These are phyloP conservation scores for Pythium rishiriense DNA, from an alignment of 352 stramenopile species.

Conservation along the genomic window DNA sequence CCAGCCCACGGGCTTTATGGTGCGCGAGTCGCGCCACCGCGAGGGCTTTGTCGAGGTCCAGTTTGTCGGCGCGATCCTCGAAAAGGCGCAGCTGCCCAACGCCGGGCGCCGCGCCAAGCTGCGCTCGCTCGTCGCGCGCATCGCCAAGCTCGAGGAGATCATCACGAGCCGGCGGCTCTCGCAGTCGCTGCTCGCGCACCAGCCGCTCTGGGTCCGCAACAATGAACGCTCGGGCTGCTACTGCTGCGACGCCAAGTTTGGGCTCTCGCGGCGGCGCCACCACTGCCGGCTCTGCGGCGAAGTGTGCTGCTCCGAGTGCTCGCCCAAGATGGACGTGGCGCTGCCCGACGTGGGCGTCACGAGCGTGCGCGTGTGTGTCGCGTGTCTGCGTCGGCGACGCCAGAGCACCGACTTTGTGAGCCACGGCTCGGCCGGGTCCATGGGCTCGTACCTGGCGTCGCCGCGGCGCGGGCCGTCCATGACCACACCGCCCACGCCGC, in stretches of 20 bases:
- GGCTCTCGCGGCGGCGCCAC: conserved; percentile 67
- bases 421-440: background rate
- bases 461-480: conserved; percentile 5
- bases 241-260: conserved; percentile 67
- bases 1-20: conserved; percentile 76
- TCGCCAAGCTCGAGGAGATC: conserved; percentile 67
- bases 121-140: conserved; percentile 48
- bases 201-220: conserved; percentile 72
- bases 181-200: conserved; percentile 63
- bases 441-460: conserved; percentile 1
- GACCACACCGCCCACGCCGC: conserved; percentile 15
- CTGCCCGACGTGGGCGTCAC: conserved; percentile 60
- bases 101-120: conserved; percentile 56
- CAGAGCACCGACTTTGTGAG: conserved; percentile 43
- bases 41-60: conserved; percentile 71
- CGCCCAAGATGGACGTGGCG: conserved; percentile 78
- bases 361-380: conserved; percentile 68
- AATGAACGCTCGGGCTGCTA: conserved; percentile 56
- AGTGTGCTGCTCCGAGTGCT: conserved; percentile 76
- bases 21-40: conserved; percentile 46
- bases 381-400: conserved; percentile 54
- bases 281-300: conserved; percentile 80
- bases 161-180: conserved; percentile 70
- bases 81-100: conserved; percentile 65
- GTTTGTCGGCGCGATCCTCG: conserved; percentile 72